These are phyloP conservation scores for Nicotiana paniculata DNA, from an alignment of 257 asterid genomes.

Conservation along the genomic window DNA sequence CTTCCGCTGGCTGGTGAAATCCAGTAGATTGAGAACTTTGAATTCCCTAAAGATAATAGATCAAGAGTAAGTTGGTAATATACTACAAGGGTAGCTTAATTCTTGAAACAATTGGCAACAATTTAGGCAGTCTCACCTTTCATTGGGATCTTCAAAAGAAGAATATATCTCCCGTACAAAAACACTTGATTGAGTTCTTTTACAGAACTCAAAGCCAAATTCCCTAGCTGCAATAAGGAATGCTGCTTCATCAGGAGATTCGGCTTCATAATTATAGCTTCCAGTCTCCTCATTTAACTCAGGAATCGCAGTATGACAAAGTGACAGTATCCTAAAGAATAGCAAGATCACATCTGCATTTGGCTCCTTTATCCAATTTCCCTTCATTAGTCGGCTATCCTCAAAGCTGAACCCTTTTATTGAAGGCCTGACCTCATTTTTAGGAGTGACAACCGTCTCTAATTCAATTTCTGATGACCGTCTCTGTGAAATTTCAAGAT, in stretches of 20 bases:
- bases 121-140: constrained; percentile 43
- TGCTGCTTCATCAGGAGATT: constrained; percentile 91
- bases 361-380: constrained; percentile 78
- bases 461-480: constrained; percentile 59
- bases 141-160: constrained; percentile 54
- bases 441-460: constrained; percentile 58
- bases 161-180: constrained; percentile 68
- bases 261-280: constrained; percentile 67
- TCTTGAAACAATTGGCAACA: background rate
- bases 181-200: constrained; percentile 73
- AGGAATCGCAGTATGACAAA: constrained; percentile 94
- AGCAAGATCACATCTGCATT: constrained; percentile 51
- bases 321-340: constrained; percentile 70
- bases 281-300: constrained; percentile 80
- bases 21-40: constrained; percentile 81
- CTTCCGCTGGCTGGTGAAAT: constrained; percentile 95
- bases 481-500: constrained; percentile 24
- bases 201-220: constrained; percentile 88
- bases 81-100: background rate
- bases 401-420: constrained; percentile 89
- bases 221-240: constrained; percentile 95
- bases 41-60: constrained; percentile 55
- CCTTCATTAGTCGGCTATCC: constrained; percentile 73
- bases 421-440: constrained; percentile 44
- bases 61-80: constrained; percentile 1